A percentile compares a stretch with the other conserved stretches of the same genome.
These are phyloP conservation scores for Thermothielavioides terrestris DNA, from an alignment of 495 filamentous ascomycete species.

Conservation along the genomic window DNA sequence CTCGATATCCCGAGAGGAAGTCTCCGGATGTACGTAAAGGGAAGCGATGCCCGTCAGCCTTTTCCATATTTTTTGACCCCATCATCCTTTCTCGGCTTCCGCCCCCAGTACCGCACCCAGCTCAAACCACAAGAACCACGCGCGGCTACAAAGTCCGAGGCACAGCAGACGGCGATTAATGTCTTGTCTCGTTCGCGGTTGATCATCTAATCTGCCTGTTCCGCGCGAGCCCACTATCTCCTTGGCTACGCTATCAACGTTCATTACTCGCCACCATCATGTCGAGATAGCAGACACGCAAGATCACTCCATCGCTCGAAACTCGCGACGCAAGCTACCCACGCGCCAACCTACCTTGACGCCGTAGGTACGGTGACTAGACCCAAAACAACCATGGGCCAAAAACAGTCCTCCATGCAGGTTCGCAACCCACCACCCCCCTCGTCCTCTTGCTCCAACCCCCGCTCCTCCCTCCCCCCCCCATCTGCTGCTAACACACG, in stretches of 20 bases:
- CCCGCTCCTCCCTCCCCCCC: neutral
- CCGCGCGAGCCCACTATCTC: neutral
- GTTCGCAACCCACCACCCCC: neutral
- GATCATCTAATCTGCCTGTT: too few species aligned
- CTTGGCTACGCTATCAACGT: neutral
- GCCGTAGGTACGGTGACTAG: too few species aligned
- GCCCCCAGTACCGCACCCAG: too few species aligned
- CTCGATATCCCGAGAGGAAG: neutral
- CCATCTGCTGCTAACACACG: neutral
- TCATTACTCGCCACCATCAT: too few species aligned
- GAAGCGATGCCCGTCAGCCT: neutral
- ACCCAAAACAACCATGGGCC: conserved; percentile 7
- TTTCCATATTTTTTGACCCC: neutral
- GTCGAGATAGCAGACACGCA: too few species aligned
- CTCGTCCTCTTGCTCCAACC: neutral
- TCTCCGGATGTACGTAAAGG: too few species aligned
- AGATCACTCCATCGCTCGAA: too few species aligned
- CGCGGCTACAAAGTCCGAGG: neutral
- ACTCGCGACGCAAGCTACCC: neutral
- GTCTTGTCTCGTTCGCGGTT: too few species aligned
- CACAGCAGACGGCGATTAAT: neutral
- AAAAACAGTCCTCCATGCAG: conserved; percentile 11
- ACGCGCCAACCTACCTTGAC: too few species aligned
- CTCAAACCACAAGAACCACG: too few species aligned
- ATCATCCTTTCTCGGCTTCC: too few species aligned